Evolutionary conservation across 2,329 filamentous ascomycete genomes (phyloP).

Genomic region (Neonectria neomacrospora): DNA sequence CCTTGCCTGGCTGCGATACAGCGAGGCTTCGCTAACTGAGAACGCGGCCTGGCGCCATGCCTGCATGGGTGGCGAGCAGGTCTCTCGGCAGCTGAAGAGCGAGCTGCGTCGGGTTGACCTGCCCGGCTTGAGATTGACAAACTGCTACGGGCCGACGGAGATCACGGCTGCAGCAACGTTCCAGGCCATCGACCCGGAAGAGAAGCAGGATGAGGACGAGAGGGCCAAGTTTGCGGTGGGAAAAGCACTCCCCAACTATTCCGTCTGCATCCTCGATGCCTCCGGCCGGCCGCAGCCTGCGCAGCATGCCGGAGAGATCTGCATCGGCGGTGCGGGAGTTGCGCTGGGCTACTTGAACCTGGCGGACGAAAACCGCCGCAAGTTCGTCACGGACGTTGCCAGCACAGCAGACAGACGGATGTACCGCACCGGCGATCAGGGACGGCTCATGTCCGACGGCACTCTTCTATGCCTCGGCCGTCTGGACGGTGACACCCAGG

Average conservation of each 20-base stretch:
- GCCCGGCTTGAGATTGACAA: conserved; percentile 24
- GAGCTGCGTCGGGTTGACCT: conserved; percentile 34
- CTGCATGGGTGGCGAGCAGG: conserved; percentile 19
- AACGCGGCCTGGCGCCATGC: conserved; percentile 14
- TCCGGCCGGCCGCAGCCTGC: conserved; percentile 28
- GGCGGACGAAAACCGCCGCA: conserved; percentile 20
- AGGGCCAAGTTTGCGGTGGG: conserved; percentile 27
- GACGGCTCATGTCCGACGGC: conserved; percentile 11
- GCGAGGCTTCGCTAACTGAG: conserved; percentile 7
- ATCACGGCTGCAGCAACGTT: conserved; percentile 26
- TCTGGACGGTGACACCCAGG: conserved; percentile 16
- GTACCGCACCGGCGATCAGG: conserved; percentile 20
- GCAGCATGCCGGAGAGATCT: conserved; percentile 29
- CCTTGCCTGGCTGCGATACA: conserved; percentile 44
- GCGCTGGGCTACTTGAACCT: conserved; percentile 51
- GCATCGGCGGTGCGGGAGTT: conserved; percentile 51
- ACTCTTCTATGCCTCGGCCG: conserved; percentile 15
- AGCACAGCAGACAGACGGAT: not conserved
- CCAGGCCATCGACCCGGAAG: not conserved
- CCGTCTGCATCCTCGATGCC: conserved; percentile 56
- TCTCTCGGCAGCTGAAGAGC: conserved; percentile 21
- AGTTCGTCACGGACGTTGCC: conserved; percentile 15
- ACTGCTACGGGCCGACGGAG: conserved; percentile 49
- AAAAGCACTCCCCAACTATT: conserved; percentile 45
- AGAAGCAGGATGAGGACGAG: not conserved